Conservation (phyloP, 2,329 filamentous ascomycete species). For the Colletotrichum lupini region DNA sequence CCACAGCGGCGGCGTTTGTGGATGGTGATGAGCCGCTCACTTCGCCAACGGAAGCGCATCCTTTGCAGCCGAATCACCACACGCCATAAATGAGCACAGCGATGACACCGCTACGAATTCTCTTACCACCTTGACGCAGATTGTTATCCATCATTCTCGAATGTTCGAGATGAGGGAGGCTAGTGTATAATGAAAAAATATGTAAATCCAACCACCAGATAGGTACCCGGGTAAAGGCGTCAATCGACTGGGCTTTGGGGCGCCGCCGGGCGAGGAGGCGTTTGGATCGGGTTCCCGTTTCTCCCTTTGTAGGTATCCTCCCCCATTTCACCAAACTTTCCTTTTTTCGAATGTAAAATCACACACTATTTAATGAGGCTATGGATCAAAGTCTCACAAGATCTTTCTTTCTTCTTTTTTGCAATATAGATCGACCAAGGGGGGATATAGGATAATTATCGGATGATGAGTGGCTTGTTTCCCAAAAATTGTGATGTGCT, state of each 20-base stretch:
- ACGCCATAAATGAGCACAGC: neutral
- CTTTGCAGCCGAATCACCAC: conserved; percentile 9
- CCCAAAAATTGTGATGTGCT: neutral
- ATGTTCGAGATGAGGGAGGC: neutral
- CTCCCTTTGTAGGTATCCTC: neutral
- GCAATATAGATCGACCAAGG: neutral
- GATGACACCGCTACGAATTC: neutral
- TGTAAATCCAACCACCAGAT: neutral
- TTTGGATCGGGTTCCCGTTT: neutral
- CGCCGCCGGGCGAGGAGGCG: no score
- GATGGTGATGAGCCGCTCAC: conserved; percentile 13
- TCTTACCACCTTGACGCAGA: neutral
- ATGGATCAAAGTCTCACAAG: neutral
- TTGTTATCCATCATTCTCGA: neutral
- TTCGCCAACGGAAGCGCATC: conserved; percentile 25
- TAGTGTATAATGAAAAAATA: neutral
- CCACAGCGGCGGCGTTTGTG: conserved; percentile 28
- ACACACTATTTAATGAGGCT: neutral
- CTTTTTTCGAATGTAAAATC: neutral
- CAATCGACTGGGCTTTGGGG: neutral
- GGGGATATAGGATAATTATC: neutral
- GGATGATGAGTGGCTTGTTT: neutral
- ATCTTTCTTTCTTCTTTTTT: neutral
- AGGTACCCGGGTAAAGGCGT: neutral
- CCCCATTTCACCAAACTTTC: neutral